Conservation (phyloP, 208 protist species). For the Trichomonas vaginalis region DNA sequence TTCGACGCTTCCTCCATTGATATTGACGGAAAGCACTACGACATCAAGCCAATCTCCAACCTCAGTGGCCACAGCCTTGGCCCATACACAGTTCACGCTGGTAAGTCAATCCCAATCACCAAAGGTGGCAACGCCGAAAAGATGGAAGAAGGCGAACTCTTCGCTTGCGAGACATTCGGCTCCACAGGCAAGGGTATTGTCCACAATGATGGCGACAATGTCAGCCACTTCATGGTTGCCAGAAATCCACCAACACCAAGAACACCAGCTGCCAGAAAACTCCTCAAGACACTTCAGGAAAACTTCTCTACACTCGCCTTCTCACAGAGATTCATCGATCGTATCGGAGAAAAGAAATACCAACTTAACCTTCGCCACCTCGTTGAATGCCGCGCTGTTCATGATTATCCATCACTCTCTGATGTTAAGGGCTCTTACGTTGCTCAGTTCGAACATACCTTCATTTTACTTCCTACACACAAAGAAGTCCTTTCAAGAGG, state of each 20-base stretch:
- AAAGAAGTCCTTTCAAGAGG: slow-evolving; percentile 40
- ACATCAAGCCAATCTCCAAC: slow-evolving; percentile 79
- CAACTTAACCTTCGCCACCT: slow-evolving; percentile 52
- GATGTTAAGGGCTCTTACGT: slow-evolving; percentile 85
- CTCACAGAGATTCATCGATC: slow-evolving; percentile 59
- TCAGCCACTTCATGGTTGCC: slow-evolving; percentile 84
- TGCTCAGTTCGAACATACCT: slow-evolving; percentile 64
- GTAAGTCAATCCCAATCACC: slow-evolving; percentile 95
- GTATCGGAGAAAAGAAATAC: slow-evolving; percentile 65
- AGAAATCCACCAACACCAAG: slow-evolving; percentile 46
- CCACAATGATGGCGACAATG: slow-evolving; percentile 22
- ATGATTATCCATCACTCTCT: slow-evolving; percentile 83
- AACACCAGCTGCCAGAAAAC: slow-evolving; percentile 56
- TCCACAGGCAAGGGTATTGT: slow-evolving; percentile 63
- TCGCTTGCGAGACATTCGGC: slow-evolving; percentile 99
- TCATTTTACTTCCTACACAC: slow-evolving; percentile 30
- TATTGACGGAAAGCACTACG: slow-evolving; percentile 42
- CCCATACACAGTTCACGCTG: slow-evolving; percentile 89
- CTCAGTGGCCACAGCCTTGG: slow-evolving; percentile 90
- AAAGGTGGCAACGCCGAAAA: slow-evolving; percentile 66
- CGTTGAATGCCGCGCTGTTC: slow-evolving; percentile 59
- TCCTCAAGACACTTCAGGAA: slow-evolving; percentile 69
- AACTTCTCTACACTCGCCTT: slow-evolving; percentile 84
- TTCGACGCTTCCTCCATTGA: slow-evolving; percentile 47
- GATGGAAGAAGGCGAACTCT: slow-evolving; percentile 81